Conservation (phyloP, 176 grass and related monocot species). For the Neostapfia colusana region DNA sequence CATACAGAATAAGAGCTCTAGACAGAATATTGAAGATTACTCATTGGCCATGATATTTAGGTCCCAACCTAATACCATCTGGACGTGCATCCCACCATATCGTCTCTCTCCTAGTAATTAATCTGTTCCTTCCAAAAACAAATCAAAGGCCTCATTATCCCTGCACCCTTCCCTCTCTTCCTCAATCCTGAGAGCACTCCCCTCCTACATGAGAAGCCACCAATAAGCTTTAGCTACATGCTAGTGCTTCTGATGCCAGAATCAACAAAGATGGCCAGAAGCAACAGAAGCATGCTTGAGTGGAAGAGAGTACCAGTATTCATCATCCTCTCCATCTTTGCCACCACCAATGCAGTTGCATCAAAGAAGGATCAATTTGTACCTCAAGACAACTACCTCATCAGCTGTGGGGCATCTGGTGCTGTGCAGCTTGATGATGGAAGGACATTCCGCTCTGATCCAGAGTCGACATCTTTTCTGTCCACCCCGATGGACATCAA, state of each 20-base stretch:
- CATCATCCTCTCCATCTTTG: constrained; percentile 42
- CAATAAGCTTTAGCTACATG: constrained; percentile 29
- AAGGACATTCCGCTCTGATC: constrained; percentile 72
- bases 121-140: constrained; percentile 29
- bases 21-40: constrained; percentile 26
- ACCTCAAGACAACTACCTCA: constrained; percentile 78
- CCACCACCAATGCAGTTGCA: constrained; percentile 45
- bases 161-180: constrained; percentile 5
- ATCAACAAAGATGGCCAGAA: constrained; percentile 38
- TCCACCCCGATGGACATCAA: constrained; percentile 71
- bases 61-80: constrained; percentile 20
- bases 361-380: constrained; percentile 45
- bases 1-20: constrained; percentile 18
- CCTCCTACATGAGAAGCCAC: constrained; percentile 38
- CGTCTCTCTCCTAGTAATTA: neutral
- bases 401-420: constrained; percentile 59
- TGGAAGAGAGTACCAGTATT: constrained; percentile 35
- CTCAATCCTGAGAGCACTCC: constrained; percentile 28
- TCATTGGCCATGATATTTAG: constrained; percentile 22
- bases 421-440: constrained; percentile 76
- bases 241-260: constrained; percentile 40
- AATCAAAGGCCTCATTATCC: constrained; percentile 33
- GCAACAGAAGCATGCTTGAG: constrained; percentile 23
- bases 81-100: constrained; percentile 44
- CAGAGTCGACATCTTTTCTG: constrained; percentile 75